phyloP scores from a whole-genome alignment of 495 filamentous ascomycete species.

The Neurospora sp. region DNA sequence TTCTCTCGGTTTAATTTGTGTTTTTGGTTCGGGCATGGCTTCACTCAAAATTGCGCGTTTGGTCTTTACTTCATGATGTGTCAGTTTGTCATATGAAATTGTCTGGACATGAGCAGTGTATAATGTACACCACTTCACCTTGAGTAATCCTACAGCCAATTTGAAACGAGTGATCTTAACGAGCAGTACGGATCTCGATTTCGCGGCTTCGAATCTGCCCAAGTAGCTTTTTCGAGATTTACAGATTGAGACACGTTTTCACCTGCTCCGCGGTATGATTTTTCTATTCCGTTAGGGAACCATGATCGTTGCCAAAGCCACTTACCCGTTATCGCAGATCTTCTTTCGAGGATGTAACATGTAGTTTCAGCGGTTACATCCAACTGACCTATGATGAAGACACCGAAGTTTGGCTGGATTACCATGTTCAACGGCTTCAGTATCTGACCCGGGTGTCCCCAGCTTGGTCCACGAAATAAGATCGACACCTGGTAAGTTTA shows the following conservation, averaged over 20 bases:
- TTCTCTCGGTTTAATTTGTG: neutral
- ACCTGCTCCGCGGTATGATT: too few relatives aligned
- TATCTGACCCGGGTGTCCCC: neutral
- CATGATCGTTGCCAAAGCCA: too few relatives aligned
- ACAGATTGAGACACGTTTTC: too few relatives aligned
- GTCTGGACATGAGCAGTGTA: neutral
- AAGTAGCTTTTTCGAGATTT: neutral
- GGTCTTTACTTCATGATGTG: neutral
- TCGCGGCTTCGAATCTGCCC: neutral
- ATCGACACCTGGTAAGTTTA: neutral
- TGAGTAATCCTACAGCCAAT: neutral
- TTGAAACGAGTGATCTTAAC: neutral
- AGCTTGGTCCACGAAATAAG: neutral
- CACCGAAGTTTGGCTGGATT: too few relatives aligned
- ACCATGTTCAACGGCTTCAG: too few relatives aligned
- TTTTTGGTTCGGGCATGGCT: neutral
- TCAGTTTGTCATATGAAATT: neutral
- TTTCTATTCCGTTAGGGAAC: too few relatives aligned
- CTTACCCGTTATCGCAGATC: too few relatives aligned
- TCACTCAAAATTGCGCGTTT: neutral
- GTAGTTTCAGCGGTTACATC: too few relatives aligned
- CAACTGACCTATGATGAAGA: too few relatives aligned
- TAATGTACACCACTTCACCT: neutral
- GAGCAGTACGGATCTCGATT: neutral
- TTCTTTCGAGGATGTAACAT: too few relatives aligned